Evolutionary conservation across 2,329 filamentous ascomycete genomes (phyloP), one percentile per base, ranked within the genome.

Genomic region (Colletotrichum sansevieriae): DNA sequence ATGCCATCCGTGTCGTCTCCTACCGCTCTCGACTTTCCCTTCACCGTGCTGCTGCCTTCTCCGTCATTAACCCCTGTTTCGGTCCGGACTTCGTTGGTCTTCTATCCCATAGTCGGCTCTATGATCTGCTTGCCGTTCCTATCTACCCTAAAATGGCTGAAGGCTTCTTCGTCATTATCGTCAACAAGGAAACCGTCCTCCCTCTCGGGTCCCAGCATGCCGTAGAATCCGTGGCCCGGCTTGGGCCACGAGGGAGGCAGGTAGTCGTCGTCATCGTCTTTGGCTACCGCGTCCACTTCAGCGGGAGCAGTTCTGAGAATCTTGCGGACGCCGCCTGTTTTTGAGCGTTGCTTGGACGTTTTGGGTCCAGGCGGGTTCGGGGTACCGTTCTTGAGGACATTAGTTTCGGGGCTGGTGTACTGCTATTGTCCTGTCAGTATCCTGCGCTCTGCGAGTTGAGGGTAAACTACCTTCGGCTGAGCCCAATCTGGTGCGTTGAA

Each of bases 61-160:
- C 29, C 8, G 29, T 29, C 29, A 7, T 29, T 29, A 7, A 29
- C 29, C 7, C 6, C 29, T 29, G 22, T 25, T 9, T 51, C 47
- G 11, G 7, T n/a, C 47, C 29, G 47, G 47, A 11, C 10, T 25
- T 22, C 56, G 35, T 13, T 39, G 15, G 39, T 39, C 35, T 47
- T 11, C 61, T 68, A 70, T 18, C 47, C 69, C 43, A 20, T 55
- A 33, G 76, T 71, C 12, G 77, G 71, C 20, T 79, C 73, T 49
- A 77, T 70, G 20, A 81, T 76, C 56, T 80, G 78, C 68, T 77
- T 79, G n/a, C 81, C 80, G 20, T 75, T 70, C 20, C 66, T 71
- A 43, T 82, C 79, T 9, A 83, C 78, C 66, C 78, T 74, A 70
- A 83, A 83, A 60, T 83, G 81, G 49, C 81, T 83, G 55, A 83